phyloP scores from a whole-genome alignment of 345 rosid species.

The Populus tremula region DNA sequence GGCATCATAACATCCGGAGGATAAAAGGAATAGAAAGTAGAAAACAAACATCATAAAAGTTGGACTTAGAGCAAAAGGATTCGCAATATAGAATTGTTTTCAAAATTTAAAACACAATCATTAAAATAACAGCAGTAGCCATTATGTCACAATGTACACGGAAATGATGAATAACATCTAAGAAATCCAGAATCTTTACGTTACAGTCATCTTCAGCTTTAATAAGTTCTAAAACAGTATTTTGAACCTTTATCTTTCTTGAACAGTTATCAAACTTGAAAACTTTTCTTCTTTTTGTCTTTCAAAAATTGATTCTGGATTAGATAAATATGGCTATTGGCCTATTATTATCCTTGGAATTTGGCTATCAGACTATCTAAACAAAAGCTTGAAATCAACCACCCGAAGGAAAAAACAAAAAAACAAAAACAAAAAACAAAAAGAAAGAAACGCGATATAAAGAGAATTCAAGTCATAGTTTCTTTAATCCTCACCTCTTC shows the following conservation, averaged over 20 bases:
- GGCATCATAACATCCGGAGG: background rate
- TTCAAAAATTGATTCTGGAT: too few species aligned
- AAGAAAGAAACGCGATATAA: background rate
- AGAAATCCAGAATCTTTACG: background rate
- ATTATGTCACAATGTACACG: background rate
- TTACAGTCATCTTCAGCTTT: too few species aligned
- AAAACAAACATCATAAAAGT: background rate
- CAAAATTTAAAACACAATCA: background rate
- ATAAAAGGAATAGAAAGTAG: background rate
- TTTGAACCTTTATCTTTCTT: too few species aligned
- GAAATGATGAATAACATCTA: background rate
- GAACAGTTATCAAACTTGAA: too few species aligned
- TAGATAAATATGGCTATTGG: too few species aligned
- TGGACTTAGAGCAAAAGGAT: background rate
- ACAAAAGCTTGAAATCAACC: too few species aligned
- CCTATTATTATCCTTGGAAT: too few species aligned
- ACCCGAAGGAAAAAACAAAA: background rate
- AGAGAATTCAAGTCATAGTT: background rate
- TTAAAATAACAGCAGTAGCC: background rate
- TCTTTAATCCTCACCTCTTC: constrained; percentile 61
- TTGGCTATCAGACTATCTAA: too few species aligned
- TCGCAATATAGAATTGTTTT: background rate
- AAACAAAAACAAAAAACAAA: background rate
- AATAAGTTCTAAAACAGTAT: too few species aligned
- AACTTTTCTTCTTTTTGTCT: too few species aligned